Evolutionary conservation across 768 basidiomycete species (phyloP).

Genomic region (Lepiota brunneoincarnata): DNA sequence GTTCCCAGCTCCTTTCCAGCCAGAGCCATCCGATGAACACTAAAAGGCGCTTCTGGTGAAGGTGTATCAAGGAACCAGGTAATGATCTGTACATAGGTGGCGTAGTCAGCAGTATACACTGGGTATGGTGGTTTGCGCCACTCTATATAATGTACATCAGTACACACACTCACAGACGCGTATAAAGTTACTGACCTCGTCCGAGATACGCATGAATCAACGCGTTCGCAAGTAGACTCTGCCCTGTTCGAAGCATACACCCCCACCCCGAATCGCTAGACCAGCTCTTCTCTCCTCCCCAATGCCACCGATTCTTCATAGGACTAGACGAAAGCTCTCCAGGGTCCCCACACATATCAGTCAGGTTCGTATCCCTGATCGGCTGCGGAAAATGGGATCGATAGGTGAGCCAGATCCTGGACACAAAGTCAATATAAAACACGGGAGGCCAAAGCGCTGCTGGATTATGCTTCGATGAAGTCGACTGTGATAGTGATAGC

Average conservation of each 20-base stretch:
- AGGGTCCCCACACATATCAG: constrained; percentile 29
- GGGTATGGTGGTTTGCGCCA: constrained; percentile 77
- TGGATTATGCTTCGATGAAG: constrained; percentile 28
- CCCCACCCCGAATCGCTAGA: constrained; percentile 36
- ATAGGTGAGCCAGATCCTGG: constrained; percentile 90
- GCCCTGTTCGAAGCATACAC: constrained; percentile 36
- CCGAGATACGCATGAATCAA: constrained; percentile 64
- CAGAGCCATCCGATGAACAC: constrained; percentile 93
- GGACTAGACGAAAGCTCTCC: constrained; percentile 28
- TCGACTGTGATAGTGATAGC: constrained; percentile 21
- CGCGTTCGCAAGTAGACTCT: constrained; percentile 34
- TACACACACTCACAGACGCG: not conserved
- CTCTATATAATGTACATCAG: constrained; percentile 42
- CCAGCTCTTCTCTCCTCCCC: constrained; percentile 77
- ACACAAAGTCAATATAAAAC: constrained; percentile 89
- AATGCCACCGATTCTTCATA: constrained; percentile 57
- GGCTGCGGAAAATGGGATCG: constrained; percentile 76
- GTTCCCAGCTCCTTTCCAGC: constrained; percentile 94
- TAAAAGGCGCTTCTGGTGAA: constrained; percentile 80
- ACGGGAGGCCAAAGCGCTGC: constrained; percentile 68
- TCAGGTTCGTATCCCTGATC: constrained; percentile 60
- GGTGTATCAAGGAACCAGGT: constrained; percentile 97
- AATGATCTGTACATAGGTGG: constrained; percentile 86
- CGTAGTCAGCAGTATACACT: constrained; percentile 62
- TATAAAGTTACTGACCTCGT: constrained; percentile 26